Base-by-base conservation (phyloP, 2,329 filamentous ascomycete genomes). In the Colletotrichum somersetense region DNA sequence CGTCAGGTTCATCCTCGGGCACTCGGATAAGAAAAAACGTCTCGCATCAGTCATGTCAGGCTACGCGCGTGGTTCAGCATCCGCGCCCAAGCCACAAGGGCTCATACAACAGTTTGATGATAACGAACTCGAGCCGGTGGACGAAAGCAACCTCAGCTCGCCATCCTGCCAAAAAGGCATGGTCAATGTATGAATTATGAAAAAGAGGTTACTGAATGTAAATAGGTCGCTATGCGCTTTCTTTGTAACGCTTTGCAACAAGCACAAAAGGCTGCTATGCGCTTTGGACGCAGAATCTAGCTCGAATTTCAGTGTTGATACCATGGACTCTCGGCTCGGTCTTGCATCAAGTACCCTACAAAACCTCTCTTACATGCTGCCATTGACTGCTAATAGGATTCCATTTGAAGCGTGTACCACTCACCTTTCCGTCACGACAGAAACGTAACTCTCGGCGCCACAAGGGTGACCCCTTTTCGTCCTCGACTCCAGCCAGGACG, bases 401-500 rank as follows among this genome's bases (percentile, higher is more conserved):
- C 68, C 65, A 67, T 33, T 50, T 52, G 4, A 62, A 40, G 12
- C 53, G 56, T 18, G 12, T 30, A 33, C 65, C 57, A 2, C 57
- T 50, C 18, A 63, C 23, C 12, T 58, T 44, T 3, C 65, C 73
- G 6, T 72, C 64, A 38, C 82, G 81, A 69, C 82, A 81, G 71
- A 84, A 83, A 7, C 82, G 77, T 1, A 83, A 71, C 65, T 84
- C 82, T 33, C 83, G 75, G 38, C 81, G 74, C 55, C 80, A 74
- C 42, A 84, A 76, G n/a, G 79, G 78, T 18, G 82, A 44, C 83
- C 82, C 85, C 70, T 83, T 82, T n/a, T 80, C 78, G 12, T 78
- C 63, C 18, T 80, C 77, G 12, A 75, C 73, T 63, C 79, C 83
- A 11, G 81, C 79, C 7, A 62, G 53, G 5, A 71, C 52, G 6